Conservation (phyloP, 306 rosid genomes). For the Prunus dulcis region DNA sequence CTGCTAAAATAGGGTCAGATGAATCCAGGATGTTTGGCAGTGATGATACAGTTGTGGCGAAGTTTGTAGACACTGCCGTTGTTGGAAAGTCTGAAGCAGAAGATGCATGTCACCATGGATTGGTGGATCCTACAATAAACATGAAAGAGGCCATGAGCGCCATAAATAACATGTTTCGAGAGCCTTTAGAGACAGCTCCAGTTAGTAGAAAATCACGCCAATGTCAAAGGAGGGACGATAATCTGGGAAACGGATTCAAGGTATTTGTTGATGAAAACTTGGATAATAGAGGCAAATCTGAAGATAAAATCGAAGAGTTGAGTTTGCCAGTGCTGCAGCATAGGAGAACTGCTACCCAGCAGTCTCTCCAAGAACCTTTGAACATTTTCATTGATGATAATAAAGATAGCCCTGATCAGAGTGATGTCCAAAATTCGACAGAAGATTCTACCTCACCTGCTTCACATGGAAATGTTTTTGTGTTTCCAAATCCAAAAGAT, state of each 20-base stretch:
- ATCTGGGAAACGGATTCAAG: constrained; percentile 35
- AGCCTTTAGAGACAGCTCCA: constrained; percentile 60
- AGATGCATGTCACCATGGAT: constrained; percentile 87
- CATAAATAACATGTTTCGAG: constrained; percentile 82
- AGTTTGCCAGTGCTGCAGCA: background rate
- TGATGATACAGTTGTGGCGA: constrained; percentile 66
- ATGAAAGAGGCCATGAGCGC: constrained; percentile 92
- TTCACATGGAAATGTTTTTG: constrained; percentile 44
- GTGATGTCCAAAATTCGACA: constrained; percentile 22
- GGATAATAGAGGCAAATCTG: constrained; percentile 36
- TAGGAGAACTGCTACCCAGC: constrained; percentile 27
- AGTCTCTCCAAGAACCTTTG: constrained; percentile 48
- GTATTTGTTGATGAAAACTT: constrained; percentile 61
- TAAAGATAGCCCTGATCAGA: constrained; percentile 26
- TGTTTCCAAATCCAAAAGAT: constrained; percentile 65
- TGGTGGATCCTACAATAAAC: constrained; percentile 91
- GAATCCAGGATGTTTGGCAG: constrained; percentile 37
- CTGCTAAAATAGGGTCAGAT: constrained; percentile 20
- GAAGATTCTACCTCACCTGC: constrained; percentile 45
- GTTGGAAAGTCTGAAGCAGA: constrained; percentile 78
- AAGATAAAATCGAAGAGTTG: constrained; percentile 3
- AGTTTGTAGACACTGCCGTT: constrained; percentile 75
- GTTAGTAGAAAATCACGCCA: constrained; percentile 42
- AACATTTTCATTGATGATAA: constrained; percentile 72
- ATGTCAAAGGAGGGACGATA: constrained; percentile 27